These are phyloP conservation scores for Solanum megistacrolobum DNA, from an alignment of 257 asterid species.

Conservation along the genomic window DNA sequence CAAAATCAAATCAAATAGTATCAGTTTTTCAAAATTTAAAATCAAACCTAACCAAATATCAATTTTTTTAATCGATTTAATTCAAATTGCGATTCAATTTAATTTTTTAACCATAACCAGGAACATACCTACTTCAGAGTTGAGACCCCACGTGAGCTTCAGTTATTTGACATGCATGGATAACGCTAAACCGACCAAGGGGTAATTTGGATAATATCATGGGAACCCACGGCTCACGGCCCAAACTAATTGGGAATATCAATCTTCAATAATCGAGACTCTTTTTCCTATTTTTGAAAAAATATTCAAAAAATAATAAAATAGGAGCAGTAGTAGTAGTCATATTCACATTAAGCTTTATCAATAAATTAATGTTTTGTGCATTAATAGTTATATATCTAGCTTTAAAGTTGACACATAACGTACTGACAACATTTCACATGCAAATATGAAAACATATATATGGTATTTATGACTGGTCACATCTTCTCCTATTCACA, in stretches of 20 bases:
- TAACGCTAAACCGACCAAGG: background rate
- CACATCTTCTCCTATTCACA: background rate
- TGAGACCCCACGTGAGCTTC: background rate
- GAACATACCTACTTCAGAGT: too few relatives aligned
- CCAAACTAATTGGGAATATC: background rate
- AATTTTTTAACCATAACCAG: too few relatives aligned
- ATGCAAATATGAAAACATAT: background rate
- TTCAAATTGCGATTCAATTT: too few relatives aligned
- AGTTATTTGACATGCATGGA: background rate
- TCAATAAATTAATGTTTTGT: background rate
- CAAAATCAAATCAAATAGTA: too few relatives aligned
- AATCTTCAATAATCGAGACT: background rate
- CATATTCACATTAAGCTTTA: background rate
- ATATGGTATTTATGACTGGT: background rate
- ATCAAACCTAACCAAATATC: too few relatives aligned
- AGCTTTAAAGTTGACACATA: background rate
- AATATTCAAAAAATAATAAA: background rate
- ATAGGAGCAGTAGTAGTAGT: too few relatives aligned
- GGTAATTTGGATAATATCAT: too few relatives aligned
- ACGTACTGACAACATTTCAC: background rate
- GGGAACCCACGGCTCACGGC: background rate
- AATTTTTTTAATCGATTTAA: too few relatives aligned
- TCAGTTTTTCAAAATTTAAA: too few relatives aligned
- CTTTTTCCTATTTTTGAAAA: background rate
- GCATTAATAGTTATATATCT: background rate